Evolutionary conservation across 2,329 filamentous ascomycete genomes (phyloP), one percentile per base, ranked within the genome.

Genomic region (Microcyclospora pomicola): DNA sequence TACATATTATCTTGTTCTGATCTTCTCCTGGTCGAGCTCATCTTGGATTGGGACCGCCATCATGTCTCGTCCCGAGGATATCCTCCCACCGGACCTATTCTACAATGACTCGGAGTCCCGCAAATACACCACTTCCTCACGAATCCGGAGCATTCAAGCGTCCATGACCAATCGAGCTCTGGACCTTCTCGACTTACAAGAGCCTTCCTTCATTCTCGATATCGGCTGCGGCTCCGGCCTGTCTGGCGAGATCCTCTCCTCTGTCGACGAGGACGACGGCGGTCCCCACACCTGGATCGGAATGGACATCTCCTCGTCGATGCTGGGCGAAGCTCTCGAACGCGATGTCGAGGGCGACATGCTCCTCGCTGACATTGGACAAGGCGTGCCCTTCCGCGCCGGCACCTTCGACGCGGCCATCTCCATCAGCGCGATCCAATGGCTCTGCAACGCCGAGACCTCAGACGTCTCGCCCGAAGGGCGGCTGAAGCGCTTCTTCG

Each of bases 61-160:
- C 57, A 96, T 98, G 91, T 96, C 91, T 57, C 85, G 91, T 51
- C 91, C 91, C 47, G 91, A 98, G 71, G 91, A 98, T 66, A 82
- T 77, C 48, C 77, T 96, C 58, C 84, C 87, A 36, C 88, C 91
- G 48, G 91, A 98, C 65, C 80, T 96, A 57, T 92, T 93, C 69
- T 98, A 98, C 72, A 81, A 95, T 69, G 88, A 96, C 66, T 71
- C 72, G 61, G 88, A 95, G 69, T 88, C 91, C 27, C 81, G 83
- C 59, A 96, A 96, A 70, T 98, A 98, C 69, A 96, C 91, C 7
- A 95, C 88, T 4, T 88, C 79, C 46, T 94, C 86, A 4, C 85
- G 91, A 46, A 96, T 98, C 57, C 84, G 91, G 55, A 86, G 83
- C 51, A 94, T 98, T 52, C 91, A 98, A 62, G 82, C 87, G 0